A percentile compares a stretch with the other conserved stretches of the same genome.
These are phyloP conservation scores for Blastocystis sp. DNA, from an alignment of 352 stramenopile genomes.

Conservation along the genomic window DNA sequence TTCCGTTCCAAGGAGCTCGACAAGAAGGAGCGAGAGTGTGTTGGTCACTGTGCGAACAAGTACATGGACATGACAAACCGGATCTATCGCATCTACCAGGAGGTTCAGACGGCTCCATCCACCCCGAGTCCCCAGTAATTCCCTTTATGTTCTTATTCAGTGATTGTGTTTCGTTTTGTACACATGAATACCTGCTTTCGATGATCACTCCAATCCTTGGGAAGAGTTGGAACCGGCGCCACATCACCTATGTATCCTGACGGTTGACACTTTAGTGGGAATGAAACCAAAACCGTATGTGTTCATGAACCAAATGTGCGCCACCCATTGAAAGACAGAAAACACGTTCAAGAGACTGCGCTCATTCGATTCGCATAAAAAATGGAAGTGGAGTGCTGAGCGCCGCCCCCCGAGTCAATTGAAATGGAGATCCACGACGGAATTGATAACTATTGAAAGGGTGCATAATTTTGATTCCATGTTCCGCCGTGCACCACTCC, in stretches of 20 bases:
- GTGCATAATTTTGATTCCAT: background rate
- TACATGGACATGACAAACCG: constrained; percentile 59
- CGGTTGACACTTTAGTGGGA: too few relatives aligned
- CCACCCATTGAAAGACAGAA: too few relatives aligned
- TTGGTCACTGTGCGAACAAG: constrained; percentile 58
- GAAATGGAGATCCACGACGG: background rate
- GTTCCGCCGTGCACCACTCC: constrained; percentile 43
- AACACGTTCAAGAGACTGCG: too few relatives aligned
- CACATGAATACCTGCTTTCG: too few relatives aligned
- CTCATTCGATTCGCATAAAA: background rate
- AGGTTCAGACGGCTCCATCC: constrained; percentile 57
- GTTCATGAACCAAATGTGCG: too few relatives aligned
- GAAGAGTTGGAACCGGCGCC: too few relatives aligned
- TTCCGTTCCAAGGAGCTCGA: constrained; percentile 59
- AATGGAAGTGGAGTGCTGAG: background rate
- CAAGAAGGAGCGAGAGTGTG: constrained; percentile 59
- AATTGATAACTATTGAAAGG: background rate
- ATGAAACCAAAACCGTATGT: too few relatives aligned
- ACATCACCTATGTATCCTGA: too few relatives aligned
- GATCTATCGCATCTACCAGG: constrained; percentile 55
- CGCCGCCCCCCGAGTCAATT: background rate
- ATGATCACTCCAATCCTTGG: too few relatives aligned
- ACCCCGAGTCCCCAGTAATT: background rate
- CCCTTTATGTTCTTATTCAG: constrained; percentile 3
- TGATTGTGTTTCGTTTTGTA: too few relatives aligned